Percentiles rank a stretch among this genome's conserved stretches.
phyloP scores from a whole-genome alignment of 2,329 filamentous ascomycete species.

The Pestalotiopsis sp. region DNA sequence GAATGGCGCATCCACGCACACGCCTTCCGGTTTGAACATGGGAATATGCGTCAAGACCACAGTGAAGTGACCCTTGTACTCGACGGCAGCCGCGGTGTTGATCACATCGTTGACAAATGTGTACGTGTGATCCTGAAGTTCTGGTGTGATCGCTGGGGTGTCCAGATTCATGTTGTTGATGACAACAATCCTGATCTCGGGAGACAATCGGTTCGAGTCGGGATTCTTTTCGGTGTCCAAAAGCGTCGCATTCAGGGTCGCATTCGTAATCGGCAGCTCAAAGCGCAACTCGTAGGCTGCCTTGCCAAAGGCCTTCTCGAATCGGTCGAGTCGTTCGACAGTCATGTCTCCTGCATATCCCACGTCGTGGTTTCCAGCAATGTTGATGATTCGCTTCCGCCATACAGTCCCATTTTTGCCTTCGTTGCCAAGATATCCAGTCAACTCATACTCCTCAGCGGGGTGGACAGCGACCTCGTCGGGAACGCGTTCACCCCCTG shows the following conservation, averaged over 20 bases:
- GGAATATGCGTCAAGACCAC: conserved; percentile 91
- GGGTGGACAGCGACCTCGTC: conserved; percentile 56
- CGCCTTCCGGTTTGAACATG: conserved; percentile 77
- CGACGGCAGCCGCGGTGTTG: conserved; percentile 61
- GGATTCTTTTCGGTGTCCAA: conserved; percentile 45
- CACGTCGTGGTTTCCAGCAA: conserved; percentile 94
- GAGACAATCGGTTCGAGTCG: conserved; percentile 50
- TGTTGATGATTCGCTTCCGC: conserved; percentile 80
- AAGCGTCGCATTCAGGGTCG: conserved; percentile 41
- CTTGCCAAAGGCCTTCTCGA: conserved; percentile 83
- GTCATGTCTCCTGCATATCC: conserved; percentile 94
- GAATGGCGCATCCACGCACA: conserved; percentile 83
- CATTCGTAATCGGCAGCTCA: conserved; percentile 52
- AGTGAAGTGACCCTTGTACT: conserved; percentile 69
- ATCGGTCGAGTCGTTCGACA: conserved; percentile 72
- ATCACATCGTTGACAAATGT: conserved; percentile 74
- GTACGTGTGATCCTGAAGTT: conserved; percentile 78
- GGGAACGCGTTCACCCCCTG: conserved; percentile 65
- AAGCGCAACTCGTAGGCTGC: conserved; percentile 89
- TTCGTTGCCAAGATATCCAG: conserved; percentile 50
- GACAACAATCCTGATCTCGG: conserved; percentile 80
- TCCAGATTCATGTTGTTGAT: conserved; percentile 96
- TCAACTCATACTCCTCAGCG: conserved; percentile 49
- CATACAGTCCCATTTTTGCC: conserved; percentile 59
- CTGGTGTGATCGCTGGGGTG: conserved; percentile 68